Evolutionary conservation across 73 alveolate genomes (phyloP).

Genomic region (Tetrahymena thermophila): DNA sequence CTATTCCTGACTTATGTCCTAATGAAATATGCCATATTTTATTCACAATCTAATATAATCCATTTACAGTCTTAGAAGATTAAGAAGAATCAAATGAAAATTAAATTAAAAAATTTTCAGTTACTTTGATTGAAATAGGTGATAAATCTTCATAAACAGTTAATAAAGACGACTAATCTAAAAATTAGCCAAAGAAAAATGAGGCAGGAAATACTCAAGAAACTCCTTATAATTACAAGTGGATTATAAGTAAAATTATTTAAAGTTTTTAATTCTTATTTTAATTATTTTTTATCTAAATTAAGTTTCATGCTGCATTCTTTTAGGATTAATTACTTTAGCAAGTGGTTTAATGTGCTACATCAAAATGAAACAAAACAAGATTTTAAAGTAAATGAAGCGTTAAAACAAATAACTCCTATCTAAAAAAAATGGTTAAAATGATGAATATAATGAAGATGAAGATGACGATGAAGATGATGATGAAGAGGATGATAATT

Average conservation of each 20-base stretch:
- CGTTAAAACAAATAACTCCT: neutral
- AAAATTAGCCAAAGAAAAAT: neutral
- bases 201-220: neutral
- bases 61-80: neutral
- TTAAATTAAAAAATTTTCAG: neutral
- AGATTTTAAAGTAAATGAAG: neutral
- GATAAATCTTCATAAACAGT: neutral
- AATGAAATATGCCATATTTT: neutral
- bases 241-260: neutral
- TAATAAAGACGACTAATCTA: neutral
- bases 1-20: neutral
- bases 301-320: neutral
- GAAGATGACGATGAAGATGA: neutral
- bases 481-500: neutral
- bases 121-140: neutral
- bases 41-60: neutral
- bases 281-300: neutral
- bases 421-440: neutral
- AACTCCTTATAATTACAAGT: neutral
- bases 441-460: neutral
- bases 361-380: neutral
- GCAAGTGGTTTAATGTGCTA: neutral
- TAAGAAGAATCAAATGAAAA: neutral
- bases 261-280: neutral
- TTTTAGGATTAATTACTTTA: neutral